Evolutionary conservation across 2,329 filamentous ascomycete species (phyloP).

Genomic region (Lachnellula subtilissima): DNA sequence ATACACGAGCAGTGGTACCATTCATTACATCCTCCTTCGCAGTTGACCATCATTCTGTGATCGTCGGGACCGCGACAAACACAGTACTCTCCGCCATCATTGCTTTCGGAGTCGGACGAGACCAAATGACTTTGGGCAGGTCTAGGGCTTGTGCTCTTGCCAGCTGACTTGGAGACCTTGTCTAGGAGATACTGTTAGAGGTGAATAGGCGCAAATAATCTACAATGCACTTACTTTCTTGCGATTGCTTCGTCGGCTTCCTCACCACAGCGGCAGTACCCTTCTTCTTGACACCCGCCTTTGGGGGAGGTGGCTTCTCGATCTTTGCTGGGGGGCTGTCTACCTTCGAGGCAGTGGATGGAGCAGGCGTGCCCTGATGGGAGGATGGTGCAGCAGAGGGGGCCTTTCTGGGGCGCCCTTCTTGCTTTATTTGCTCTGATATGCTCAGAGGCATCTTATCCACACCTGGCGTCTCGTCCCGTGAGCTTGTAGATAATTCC

Average conservation of each 20-base stretch:
- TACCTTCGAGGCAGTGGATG: conserved; percentile 15
- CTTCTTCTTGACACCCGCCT: conserved; percentile 20
- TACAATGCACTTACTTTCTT: conserved; percentile 17
- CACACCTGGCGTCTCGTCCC: conserved; percentile 19
- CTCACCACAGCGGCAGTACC: conserved; percentile 21
- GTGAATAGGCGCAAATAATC: not conserved
- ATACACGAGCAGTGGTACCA: conserved; percentile 33
- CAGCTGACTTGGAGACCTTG: conserved; percentile 2
- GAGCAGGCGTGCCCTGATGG: conserved; percentile 24
- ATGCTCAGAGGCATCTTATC: conserved; percentile 23
- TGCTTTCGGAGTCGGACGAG: conserved; percentile 25
- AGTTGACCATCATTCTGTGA: conserved; percentile 32
- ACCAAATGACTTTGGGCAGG: conserved; percentile 6
- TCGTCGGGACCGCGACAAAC: conserved; percentile 31
- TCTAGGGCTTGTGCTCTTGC: conserved; percentile 15
- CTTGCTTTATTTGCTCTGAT: conserved; percentile 29
- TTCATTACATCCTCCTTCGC: conserved; percentile 31
- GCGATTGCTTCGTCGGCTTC: conserved; percentile 19
- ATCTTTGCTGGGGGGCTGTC: conserved; percentile 18
- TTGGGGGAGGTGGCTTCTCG: conserved; percentile 14
- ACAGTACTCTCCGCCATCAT: conserved; percentile 31
- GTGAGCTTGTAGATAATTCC: conserved; percentile 18
- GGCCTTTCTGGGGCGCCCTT: conserved; percentile 25
- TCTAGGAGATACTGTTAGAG: not conserved
- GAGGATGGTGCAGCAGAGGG: conserved; percentile 22